phyloP scores from a whole-genome alignment of 2,329 filamentous ascomycete genomes.

The Paraphaeosphaeria sporulosa region DNA sequence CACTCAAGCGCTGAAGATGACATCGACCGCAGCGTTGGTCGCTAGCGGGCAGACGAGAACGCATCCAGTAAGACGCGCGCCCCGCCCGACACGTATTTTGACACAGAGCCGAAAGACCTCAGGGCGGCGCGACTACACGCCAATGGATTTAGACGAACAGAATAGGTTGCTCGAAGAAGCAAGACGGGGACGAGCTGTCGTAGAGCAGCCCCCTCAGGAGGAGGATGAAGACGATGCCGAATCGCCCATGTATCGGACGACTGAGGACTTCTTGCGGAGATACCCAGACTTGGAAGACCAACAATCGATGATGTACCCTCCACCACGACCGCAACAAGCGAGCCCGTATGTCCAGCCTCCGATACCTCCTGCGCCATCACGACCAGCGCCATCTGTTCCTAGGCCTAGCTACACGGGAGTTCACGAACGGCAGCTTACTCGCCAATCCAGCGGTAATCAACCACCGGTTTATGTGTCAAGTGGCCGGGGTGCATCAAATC shows the following conservation, averaged over 20 bases:
- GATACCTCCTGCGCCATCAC: constrained; percentile 67
- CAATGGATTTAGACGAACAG: constrained; percentile 82
- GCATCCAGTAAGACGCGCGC: constrained; percentile 61
- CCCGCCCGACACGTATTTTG: constrained; percentile 60
- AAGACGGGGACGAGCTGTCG: constrained; percentile 67
- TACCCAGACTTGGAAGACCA: constrained; percentile 73
- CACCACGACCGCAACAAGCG: constrained; percentile 43
- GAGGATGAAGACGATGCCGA: constrained; percentile 41
- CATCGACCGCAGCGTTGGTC: constrained; percentile 61
- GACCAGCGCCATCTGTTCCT: constrained; percentile 65
- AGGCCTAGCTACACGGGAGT: constrained; percentile 82
- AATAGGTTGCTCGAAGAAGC: constrained; percentile 81
- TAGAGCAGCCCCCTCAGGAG: constrained; percentile 43
- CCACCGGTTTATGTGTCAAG: constrained; percentile 56
- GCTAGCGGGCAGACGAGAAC: constrained; percentile 54
- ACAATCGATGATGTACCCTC: constrained; percentile 63
- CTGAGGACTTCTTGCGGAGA: constrained; percentile 83
- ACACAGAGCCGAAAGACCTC: constrained; percentile 60
- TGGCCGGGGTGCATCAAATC: constrained; percentile 53
- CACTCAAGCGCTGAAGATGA: constrained; percentile 66
- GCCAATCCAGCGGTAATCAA: constrained; percentile 44
- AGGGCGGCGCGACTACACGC: constrained; percentile 66
- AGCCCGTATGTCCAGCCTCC: constrained; percentile 59
- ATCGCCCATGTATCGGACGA: constrained; percentile 66
- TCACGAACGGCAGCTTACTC: constrained; percentile 61